Evolutionary conservation across 208 protist species (phyloP), one percentile per base, ranked within the genome.

Genomic region (Sergeia podlipaevii): DNA sequence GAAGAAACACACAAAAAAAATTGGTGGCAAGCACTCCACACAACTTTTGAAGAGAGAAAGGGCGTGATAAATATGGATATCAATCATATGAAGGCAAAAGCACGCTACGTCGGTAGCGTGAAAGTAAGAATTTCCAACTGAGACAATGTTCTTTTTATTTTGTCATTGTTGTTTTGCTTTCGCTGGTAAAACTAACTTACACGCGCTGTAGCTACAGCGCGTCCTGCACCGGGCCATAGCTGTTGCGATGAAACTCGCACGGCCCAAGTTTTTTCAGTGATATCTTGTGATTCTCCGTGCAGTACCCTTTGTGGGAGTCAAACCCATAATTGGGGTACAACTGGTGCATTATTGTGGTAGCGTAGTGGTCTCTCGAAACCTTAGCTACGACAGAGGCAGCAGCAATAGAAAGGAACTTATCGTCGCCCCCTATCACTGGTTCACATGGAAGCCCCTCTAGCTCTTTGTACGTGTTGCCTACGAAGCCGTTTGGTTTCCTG

Each of bases 231-330:
- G 70, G 64, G 0, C 60, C 51, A 74, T 73, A 75, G 43, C 62
- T 50, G 11, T 53, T 37, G 1, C 69, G 73, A 55, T 77, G 74
- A 56, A 61, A 70, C 27, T 17, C 54, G 21, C 54, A 71, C 0
- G 52, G 57, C 2, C 76, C 76, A 44, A 51, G 60, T 26, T 18
- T 10, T 2, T 13, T 28, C 1, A 83, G 54, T n/a, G 37, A 29
- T 8, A 27, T 21, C 21, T 53, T 54, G 67, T 84, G 77, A 8
- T 44, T 41, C 17, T 29, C 33, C 4, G 71, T 79, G 45, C 66
- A 70, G 49, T 84, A 84, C 11, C 77, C 77, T 44, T 84, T 84
- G 53, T 84, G 70, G 0, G 30, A 32, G 17, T 55, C 64, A 37
- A 84, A 84, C 17, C 64, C 64, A 65, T 84, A 84, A 20, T 23